These are phyloP conservation scores for Nasturtium officinale DNA, from an alignment of 345 rosid genomes.

Conservation along the genomic window DNA sequence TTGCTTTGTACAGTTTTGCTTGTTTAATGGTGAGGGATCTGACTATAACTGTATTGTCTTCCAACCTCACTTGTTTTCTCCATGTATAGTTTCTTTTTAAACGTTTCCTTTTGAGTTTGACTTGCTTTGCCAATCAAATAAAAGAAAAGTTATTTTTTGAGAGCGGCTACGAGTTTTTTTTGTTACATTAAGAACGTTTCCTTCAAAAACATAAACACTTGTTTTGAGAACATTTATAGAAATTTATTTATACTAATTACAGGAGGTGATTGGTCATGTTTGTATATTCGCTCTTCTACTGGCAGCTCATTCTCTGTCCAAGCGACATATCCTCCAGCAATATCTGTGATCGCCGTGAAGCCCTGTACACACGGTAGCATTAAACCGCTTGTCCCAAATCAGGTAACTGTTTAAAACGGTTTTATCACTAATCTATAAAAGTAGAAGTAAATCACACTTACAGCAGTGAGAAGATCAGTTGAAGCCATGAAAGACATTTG, in stretches of 20 bases:
- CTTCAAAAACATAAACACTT: slow-evolving; percentile 10
- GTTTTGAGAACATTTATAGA: slow-evolving; percentile 1
- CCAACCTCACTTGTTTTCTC: slow-evolving; percentile 19
- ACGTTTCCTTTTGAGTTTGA: not conserved
- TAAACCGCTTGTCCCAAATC: not conserved
- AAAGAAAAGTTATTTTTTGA: not conserved
- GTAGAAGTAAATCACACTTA: slow-evolving; percentile 43
- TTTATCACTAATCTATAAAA: not conserved
- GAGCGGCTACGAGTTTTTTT: not conserved
- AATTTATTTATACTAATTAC: slow-evolving; percentile 22
- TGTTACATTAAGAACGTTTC: not conserved
- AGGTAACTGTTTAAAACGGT: not conserved
- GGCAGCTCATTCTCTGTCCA: slow-evolving; percentile 83
- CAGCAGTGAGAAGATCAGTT: slow-evolving; percentile 69
- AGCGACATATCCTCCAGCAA: slow-evolving; percentile 77
- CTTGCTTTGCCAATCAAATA: not conserved
- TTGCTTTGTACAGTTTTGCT: slow-evolving; percentile 47
- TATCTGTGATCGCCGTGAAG: slow-evolving; percentile 58
- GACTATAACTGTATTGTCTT: slow-evolving; percentile 12
- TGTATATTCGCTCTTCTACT: slow-evolving; percentile 46
- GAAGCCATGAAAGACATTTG: slow-evolving; percentile 80
- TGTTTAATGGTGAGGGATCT: not conserved
- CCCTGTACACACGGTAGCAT: slow-evolving; percentile 55
- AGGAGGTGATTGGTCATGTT: not conserved
- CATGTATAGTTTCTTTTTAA: not conserved